Evolutionary conservation across 2,329 filamentous ascomycete genomes (phyloP).

Genomic region (Corynespora cassiicola): DNA sequence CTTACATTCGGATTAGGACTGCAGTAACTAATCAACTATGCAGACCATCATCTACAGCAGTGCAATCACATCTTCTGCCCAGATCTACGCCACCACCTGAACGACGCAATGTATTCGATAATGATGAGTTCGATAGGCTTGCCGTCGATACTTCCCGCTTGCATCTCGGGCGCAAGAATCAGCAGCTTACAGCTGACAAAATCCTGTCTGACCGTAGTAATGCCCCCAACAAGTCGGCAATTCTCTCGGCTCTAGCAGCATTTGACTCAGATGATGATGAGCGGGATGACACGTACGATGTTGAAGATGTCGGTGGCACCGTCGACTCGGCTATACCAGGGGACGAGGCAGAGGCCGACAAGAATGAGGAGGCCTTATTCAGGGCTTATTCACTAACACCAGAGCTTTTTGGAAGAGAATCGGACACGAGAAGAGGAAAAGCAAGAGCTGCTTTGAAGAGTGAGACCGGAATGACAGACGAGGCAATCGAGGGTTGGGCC

Average conservation of each 20-base stretch:
- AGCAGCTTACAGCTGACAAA: constrained; percentile 71
- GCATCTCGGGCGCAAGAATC: constrained; percentile 77
- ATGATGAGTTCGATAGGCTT: constrained; percentile 76
- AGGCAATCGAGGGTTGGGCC: constrained; percentile 92
- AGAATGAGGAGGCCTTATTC: constrained; percentile 76
- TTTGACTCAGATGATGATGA: constrained; percentile 97
- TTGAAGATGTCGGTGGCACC: constrained; percentile 87
- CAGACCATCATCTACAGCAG: constrained; percentile 22
- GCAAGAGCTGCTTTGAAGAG: constrained; percentile 69
- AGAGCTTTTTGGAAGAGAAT: constrained; percentile 73
- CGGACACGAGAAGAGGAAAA: constrained; percentile 70
- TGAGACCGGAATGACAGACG: constrained; percentile 89
- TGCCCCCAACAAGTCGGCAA: constrained; percentile 80
- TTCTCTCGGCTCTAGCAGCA: constrained; percentile 82
- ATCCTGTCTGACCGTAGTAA: constrained; percentile 70
- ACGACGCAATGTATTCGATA: constrained; percentile 77
- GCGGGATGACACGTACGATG: constrained; percentile 94
- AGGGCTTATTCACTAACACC: constrained; percentile 70
- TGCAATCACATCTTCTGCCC: constrained; percentile 58
- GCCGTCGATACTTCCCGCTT: constrained; percentile 70
- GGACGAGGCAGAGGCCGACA: constrained; percentile 63
- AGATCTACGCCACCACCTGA: constrained; percentile 64
- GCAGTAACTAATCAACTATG: constrained; percentile 16
- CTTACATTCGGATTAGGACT: not conserved
- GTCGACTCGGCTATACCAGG: constrained; percentile 68